Base-by-base conservation (phyloP, 202 grass and related monocot species). In the Zoysia matrella region DNA sequence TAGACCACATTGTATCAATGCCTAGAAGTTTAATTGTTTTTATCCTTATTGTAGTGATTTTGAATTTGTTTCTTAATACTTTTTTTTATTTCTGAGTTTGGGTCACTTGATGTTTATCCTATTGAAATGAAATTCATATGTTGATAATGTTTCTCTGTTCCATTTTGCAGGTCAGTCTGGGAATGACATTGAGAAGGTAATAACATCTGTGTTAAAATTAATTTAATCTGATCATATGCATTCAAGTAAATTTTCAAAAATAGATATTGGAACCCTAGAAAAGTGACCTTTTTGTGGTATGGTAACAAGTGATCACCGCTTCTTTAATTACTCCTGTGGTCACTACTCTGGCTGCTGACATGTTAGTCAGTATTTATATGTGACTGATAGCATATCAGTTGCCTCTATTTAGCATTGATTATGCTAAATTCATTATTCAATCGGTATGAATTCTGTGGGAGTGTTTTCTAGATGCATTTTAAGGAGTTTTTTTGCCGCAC, bases 181-280 rank as follows among this genome's bases (percentile, higher is more conserved):
- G 67, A 83, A 65, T 22, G 65, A 93, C 73, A 76, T 98, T 77
- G 90, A 89, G 82, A 92, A 94, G 95, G 95, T 97, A 91, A 72
- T 36, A 7, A 60, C n/a, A 36, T 36, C 30, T 36, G 30, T 36
- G 30, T 36, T 36, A 36, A 36, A 36, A 36, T 36, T 36, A 36
- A 36, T 36, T 18, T 58, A 58, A 58, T 18, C 56, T 58, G 15
- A 58, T 58, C 56, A 58, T 5, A 16, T 58, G n/a, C 0, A 3
- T 18, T 58, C 56, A 58, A 18, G 1, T 36, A 3, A 30, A 36
- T 0, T 61, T 61, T 61, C 7, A 9, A 61, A 36, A 61, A 36
- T 36, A 8, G 16, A 39, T 30, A 61, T 61, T 10, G 7, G 16
- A 36, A 10, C 36, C 15, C 7, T 36, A 61, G 7, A 39, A 61